Base-by-base conservation (phyloP, 1,139 yeast genomes). In the Yamadazyma sp. region DNA sequence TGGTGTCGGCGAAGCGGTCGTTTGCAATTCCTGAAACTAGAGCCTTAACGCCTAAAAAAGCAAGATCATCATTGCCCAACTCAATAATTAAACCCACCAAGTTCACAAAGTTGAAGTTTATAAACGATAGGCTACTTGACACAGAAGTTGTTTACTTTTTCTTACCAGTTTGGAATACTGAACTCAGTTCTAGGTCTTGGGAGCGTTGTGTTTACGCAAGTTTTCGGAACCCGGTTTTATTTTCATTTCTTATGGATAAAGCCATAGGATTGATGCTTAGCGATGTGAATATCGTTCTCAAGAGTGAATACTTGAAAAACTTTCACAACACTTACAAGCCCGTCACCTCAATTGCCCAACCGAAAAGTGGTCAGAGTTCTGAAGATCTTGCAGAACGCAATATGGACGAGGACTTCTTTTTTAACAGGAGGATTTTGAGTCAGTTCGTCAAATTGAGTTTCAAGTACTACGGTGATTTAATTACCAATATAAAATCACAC, bases 231-330 rank as follows among this genome's bases (percentile, higher is more conserved):
- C 40, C 43, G 0, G 53, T 66, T 6, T 61, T 56, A 37, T 54
- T 59, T 38, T 61, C 60, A 30, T 68, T 67, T 41, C 61, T 69
- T 41, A 57, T 69, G 52, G 75, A 69, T 41, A 57, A 69, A 33
- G 57, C 72, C 0, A 52, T 68, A 31, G 69, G 64, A 38, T 56
- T 65, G 3, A 45, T 70, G 12, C 48, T 69, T 31, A 61, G 58
- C 20, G 40, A 45, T 23, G 42, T 49, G 15, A 56, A 56, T 26
- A 53, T 52, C 12, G 54, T 58, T 10, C 44, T 59, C 27, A 43
- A 48, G 18, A 50, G 52, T 33, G 55, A 50, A 25, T 49, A 49
- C 28, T 34, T 49, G 15, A 48, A 47, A 34, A 44, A 41, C 16
- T 44, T 47, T 38, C 51, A 48, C 20, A 45, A 43, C 27, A 47